A percentile compares a stretch with the other conserved stretches of the same genome.
These are phyloP conservation scores for Microbotryum scabiosae DNA, from an alignment of 1,284 basidiomycete genomes.

Conservation along the genomic window DNA sequence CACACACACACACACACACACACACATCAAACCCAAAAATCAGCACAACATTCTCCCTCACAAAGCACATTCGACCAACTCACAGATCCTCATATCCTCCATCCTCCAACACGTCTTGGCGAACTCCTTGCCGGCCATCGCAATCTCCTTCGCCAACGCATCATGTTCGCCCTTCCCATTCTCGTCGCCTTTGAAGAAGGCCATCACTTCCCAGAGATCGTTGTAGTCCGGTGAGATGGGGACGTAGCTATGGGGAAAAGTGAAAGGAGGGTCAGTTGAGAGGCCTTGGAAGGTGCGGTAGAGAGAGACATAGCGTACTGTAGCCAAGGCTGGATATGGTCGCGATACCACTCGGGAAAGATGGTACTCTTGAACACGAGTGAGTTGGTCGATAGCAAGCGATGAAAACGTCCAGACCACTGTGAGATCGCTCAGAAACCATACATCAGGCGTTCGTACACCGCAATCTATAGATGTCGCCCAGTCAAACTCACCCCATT, in stretches of 20 bases:
- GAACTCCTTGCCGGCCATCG: conserved; percentile 42
- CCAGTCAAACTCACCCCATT: conserved; percentile 32
- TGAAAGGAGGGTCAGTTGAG: neutral
- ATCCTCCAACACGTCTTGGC: conserved; percentile 44
- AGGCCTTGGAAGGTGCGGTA: too few species aligned
- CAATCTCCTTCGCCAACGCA: conserved; percentile 43
- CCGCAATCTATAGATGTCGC: too few species aligned
- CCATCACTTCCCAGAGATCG: conserved; percentile 46
- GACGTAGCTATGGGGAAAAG: conserved; percentile 22
- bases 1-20: conserved; percentile 15
- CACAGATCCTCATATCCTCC: conserved; percentile 44
- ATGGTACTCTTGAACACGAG: conserved; percentile 57
- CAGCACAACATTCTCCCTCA: neutral
- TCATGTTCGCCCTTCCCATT: conserved; percentile 41
- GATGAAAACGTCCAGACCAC: conserved; percentile 32
- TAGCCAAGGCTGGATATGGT: conserved; percentile 32
- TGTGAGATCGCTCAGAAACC: neutral
- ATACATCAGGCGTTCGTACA: too few species aligned
- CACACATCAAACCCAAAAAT: conserved; percentile 6
- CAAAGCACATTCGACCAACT: neutral
- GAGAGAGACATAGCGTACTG: conserved; percentile 11
- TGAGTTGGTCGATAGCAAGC: conserved; percentile 56
- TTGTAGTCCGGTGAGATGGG: conserved; percentile 46
- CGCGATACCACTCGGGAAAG: conserved; percentile 50
- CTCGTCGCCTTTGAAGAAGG: conserved; percentile 45